Evolutionary conservation across 108 stramenopile species (phyloP), one percentile per base, ranked within the genome.

Genomic region (Mediolabrus comicus): DNA sequence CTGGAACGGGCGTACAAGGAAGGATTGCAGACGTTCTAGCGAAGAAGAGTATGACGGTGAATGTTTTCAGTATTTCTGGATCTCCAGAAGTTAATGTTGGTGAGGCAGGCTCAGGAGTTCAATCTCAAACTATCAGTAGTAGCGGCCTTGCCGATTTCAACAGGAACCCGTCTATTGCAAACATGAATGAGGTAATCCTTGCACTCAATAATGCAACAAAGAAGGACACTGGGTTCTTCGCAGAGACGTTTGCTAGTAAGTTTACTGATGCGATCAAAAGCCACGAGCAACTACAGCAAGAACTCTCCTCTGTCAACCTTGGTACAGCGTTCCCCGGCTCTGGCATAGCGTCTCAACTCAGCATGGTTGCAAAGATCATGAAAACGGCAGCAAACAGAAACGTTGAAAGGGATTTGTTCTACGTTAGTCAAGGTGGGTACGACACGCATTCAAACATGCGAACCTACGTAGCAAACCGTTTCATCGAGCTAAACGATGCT

Each of bases 1-100:
- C 31, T 35, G 75, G 75, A 32, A 83, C 84, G 19, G 83, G 83
- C 61, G 77, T 86, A 36, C 72, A 74, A 27, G 86, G 86, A 59
- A 43, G 83, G 33, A 82, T 86, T 35, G 61, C 67, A 2, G 80
- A 82, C 62, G 55, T 78, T 12, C 65, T 86, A 7, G 71, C 43
- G 11, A 8, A 55, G 9, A 26, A 22, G 8, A 67, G 67, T 5
- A 51, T 79, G 12, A 31, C 59, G 3, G 72, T 73, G 26, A 72
- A 69, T 51, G 31, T 61, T 3, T 83, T 75, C 59, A 69, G 67
- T 22, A 83, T 83, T 43, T 53, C 28, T 46, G 82, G 82, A 12
- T 62, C 74, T 52, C 73, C 69, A 39, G 17, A 24, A 10, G 11
- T 69, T 19, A 39, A 75, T 5, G 55, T 41, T 3, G 82, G 82